Conservation (phyloP, 192 early-diverging fungal genomes). For the Backusella westeae region DNA sequence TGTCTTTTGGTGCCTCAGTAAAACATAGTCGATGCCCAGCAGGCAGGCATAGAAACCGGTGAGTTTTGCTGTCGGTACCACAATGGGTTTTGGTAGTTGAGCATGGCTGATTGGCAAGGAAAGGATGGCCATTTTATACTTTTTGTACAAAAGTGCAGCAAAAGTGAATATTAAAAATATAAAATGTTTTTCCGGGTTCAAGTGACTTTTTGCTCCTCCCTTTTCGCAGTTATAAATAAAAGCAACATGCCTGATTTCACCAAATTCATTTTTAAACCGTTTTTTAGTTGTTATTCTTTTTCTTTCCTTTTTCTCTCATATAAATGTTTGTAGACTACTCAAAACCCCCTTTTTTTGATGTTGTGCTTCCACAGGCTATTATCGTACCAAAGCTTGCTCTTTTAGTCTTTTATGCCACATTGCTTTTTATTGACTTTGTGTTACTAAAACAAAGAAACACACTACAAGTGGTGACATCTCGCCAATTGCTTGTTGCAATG, state of each 20-base stretch:
- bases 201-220: background rate
- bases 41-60: constrained; percentile 8
- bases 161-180: too few species aligned
- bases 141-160: background rate
- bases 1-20: background rate
- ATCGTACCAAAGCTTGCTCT: background rate
- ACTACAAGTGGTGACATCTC: background rate
- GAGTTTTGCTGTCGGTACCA: background rate
- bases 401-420: background rate
- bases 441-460: background rate
- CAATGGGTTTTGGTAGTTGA: background rate
- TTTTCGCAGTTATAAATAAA: background rate
- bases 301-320: background rate
- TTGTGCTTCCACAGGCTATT: background rate
- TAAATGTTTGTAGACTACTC: background rate
- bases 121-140: background rate
- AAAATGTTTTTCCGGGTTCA: background rate
- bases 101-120: background rate
- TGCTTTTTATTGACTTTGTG: background rate
- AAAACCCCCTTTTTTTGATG: background rate
- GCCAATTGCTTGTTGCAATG: background rate
- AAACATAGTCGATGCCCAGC: background rate
- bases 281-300: background rate
- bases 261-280: background rate
- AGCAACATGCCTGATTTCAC: background rate